Base-by-base conservation (phyloP, 805 yeast genomes). In the Pichia paraexigua region DNA sequence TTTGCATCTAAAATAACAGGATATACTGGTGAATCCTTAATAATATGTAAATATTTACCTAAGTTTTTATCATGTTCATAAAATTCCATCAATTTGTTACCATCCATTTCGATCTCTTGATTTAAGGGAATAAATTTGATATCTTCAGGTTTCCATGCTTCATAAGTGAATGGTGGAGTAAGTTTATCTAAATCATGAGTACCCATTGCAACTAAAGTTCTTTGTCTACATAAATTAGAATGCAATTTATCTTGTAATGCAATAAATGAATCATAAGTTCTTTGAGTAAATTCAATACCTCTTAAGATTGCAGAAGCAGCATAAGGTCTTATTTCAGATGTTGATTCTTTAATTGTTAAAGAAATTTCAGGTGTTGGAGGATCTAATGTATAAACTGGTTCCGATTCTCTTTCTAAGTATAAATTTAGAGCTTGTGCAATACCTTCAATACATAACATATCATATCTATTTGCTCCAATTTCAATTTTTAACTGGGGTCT, bases 381-480 rank as follows among this genome's bases (percentile, higher is more conserved):
- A 41, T 76, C 70, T 53, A 87, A 73, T 48, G 71, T 79, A 75
- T 78, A 92, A 30, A 71, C 68, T 48, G 99, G 97, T 43, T 85
- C 74, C 46, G 71, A 65, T 7, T 68, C 61, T 54, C 79, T 80
- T 39, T 95, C 96, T 61, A 92, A 75, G 65, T 87, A 94, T 67
- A 91, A 95, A 63, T 90, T 90, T 65, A 94, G 75, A 1, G 98
- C 92, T 65, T 89, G 95, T 1, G 97, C 90, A 69, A 94, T 90
- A 65, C 99, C 99, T 72, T 94, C 99, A 61, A 90, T 86, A 75
- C 99, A 95, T 58, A 94, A 81, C 91, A 94, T 82, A 69, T 94
- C 99, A 66, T 94, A 95, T 76, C 99, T 86, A 73, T 94, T 94
- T 56, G 99, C 99, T 53, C 97, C 97, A 57, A 95, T 83, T 70